Conservation (phyloP, 805 yeast species). For the Scheffersomyces amazonensis region DNA sequence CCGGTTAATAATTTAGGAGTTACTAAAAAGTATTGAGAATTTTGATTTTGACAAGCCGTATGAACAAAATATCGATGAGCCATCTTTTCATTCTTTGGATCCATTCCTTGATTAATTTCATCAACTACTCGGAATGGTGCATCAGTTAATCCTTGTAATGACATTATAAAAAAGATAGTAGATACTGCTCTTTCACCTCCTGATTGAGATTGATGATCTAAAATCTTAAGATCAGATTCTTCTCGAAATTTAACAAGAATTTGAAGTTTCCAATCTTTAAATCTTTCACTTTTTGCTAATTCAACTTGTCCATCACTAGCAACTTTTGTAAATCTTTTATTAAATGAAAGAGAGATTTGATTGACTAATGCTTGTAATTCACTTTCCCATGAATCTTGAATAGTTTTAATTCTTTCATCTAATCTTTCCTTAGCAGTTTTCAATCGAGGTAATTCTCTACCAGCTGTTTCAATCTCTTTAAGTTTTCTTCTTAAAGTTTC, state of each 20-base stretch:
- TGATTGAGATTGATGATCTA: constrained; percentile 87
- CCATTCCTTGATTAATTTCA: constrained; percentile 99
- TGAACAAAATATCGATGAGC: constrained; percentile 85
- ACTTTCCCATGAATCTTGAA: constrained; percentile 58
- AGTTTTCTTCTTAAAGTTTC: constrained; percentile 39
- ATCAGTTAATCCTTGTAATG: constrained; percentile 81
- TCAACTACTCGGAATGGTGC: constrained; percentile 96
- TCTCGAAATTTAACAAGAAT: constrained; percentile 86
- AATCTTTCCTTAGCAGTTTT: constrained; percentile 20
- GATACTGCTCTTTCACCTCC: constrained; percentile 98
- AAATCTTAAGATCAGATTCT: constrained; percentile 60
- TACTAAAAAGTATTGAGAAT: constrained; percentile 83
- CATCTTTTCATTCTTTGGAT: constrained; percentile 82
- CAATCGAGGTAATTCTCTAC: constrained; percentile 36
- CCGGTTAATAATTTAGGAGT: constrained; percentile 88
- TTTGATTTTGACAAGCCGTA: constrained; percentile 60
- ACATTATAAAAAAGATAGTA: constrained; percentile 84
- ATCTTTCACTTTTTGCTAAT: constrained; percentile 49
- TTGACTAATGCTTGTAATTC: constrained; percentile 51
- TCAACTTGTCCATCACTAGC: constrained; percentile 89
- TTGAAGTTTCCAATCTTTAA: constrained; percentile 76
- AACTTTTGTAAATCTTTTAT: constrained; percentile 62
- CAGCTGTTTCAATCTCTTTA: constrained; percentile 28
- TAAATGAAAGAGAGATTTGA: constrained; percentile 62
- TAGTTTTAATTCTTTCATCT: constrained; percentile 33